phyloP scores from a whole-genome alignment of 148 eudicot genomes.

The Drosera capensis region DNA sequence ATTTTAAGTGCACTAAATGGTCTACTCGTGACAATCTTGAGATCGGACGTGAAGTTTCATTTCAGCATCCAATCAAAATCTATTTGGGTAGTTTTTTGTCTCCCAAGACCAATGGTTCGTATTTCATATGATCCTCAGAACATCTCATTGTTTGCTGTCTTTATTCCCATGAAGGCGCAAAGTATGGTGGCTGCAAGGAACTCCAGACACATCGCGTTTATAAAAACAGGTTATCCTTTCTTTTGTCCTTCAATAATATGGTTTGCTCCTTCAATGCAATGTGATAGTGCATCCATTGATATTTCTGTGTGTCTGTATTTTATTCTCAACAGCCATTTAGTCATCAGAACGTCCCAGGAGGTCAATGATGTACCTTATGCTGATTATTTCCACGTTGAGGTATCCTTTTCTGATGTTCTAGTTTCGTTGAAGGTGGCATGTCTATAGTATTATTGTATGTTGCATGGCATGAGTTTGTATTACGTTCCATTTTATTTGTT shows the following conservation, averaged over 20 bases:
- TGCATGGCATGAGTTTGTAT: background rate
- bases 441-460: background rate
- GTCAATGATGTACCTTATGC: conserved; percentile 86
- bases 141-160: background rate
- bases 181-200: conserved; percentile 7
- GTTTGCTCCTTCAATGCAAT: background rate
- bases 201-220: background rate
- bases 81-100: background rate
- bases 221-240: background rate
- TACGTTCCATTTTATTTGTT: too few relatives aligned
- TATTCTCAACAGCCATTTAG: conserved; percentile 54
- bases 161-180: background rate
- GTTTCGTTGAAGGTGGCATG: background rate
- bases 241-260: background rate
- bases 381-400: conserved; percentile 95
- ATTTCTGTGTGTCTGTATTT: background rate
- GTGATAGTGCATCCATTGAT: background rate
- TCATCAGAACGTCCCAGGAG: conserved; percentile 74
- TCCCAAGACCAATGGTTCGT: background rate
- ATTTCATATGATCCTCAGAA: background rate
- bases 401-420: conserved; percentile 12
- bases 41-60: background rate
- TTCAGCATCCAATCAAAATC: background rate
- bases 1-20: background rate
- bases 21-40: background rate